Evolutionary conservation across 202 grass and related monocot species (phyloP).

Genomic region (Elaeis oleifera): DNA sequence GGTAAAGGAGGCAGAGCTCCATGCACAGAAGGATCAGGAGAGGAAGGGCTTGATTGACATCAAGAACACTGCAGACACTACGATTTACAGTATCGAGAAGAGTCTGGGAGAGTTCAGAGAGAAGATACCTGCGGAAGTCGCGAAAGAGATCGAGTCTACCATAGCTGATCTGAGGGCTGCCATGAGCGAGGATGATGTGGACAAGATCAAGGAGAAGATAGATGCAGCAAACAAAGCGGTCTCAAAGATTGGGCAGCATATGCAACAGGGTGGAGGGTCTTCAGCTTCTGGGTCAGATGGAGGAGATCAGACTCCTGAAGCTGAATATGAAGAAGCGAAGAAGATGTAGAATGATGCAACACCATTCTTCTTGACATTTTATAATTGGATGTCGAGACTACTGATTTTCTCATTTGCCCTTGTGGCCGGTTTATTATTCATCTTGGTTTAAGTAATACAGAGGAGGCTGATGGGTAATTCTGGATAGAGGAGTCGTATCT

Average conservation of each 20-base stretch:
- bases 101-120: conserved; percentile 3
- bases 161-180: conserved; percentile 1
- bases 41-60: conserved; percentile 14
- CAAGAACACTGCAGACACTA: not conserved
- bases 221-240: conserved; percentile 15
- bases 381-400: no score
- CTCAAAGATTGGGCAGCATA: conserved; percentile 17
- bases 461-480: no score
- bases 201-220: conserved; percentile 17
- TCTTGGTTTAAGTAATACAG: no score
- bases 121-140: conserved; percentile 12
- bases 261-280: conserved; percentile 10
- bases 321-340: conserved; percentile 7
- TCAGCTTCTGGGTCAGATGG: not conserved
- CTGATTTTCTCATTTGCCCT: no score
- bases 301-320: conserved; percentile 7
- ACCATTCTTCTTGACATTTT: no score
- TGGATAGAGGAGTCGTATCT: no score
- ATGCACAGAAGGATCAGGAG: conserved; percentile 8
- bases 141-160: conserved; percentile 2
- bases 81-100: conserved; percentile 3
- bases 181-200: not conserved
- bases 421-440: no score
- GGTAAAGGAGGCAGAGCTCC: not conserved
- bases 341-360: not conserved